Evolutionary conservation across 106 monocot species (phyloP).

Genomic region (Triglochin maritima): DNA sequence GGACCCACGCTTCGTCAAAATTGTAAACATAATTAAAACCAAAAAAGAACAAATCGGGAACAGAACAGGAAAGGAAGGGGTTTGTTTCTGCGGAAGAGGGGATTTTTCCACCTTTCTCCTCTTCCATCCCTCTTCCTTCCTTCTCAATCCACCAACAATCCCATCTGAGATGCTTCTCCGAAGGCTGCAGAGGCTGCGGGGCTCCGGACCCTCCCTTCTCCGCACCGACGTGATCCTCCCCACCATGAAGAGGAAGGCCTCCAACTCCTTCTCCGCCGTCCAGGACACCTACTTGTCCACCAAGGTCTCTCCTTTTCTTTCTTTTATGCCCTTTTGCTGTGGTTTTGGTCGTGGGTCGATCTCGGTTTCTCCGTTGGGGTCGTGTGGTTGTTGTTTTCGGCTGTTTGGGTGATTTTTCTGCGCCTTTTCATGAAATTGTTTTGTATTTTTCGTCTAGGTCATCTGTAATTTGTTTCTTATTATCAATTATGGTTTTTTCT

Average conservation of each 20-base stretch:
- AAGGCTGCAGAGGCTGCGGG: conserved; percentile 23
- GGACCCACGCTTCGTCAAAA: no score
- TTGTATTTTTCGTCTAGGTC: no score
- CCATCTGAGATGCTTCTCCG: conserved; percentile 20
- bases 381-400: neutral
- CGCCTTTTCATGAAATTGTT: neutral
- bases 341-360: neutral
- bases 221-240: conserved; percentile 14
- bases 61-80: no score
- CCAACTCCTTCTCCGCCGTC: conserved; percentile 54
- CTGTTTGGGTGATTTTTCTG: no score
- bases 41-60: no score
- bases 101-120: no score
- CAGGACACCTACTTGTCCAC: conserved; percentile 64
- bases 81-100: no score
- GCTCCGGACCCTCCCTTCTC: conserved; percentile 6
- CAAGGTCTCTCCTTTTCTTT: conserved; percentile 27
- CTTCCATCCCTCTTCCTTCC: no score
- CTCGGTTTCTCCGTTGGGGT: neutral
- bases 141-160: no score
- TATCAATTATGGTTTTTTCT: no score
- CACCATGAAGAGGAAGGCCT: conserved; percentile 32
- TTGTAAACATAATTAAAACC: no score
- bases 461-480: no score
- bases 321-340: neutral